Base-by-base conservation (phyloP, 768 basidiomycete species). In the Hydnomerulius pinastri region DNA sequence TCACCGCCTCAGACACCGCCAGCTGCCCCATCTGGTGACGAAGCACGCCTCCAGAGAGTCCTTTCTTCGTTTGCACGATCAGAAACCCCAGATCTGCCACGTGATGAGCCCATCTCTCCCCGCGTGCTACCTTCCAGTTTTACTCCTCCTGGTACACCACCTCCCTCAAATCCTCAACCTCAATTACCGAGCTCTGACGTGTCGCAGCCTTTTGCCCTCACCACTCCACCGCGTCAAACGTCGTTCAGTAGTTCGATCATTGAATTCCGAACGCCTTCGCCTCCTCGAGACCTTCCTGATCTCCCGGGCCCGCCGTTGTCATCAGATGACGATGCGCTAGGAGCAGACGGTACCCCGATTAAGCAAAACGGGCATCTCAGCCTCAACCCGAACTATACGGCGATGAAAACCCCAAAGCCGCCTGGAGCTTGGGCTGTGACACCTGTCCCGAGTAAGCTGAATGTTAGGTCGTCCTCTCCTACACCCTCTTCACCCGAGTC, bases 261-360 rank as follows among this genome's bases (percentile, higher is more conserved):
- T 12, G 78, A 81, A 45, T 83, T 82, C 57, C 69, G 76, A 57
- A 86, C 83, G 0, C 86, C 84, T 8, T 81, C 86, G 1, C 84
- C 87, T 25, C 81, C 83, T 1, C 72, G 71, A 35, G 77, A 73
- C 38, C 73, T 86, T 50, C 84, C 86, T 9, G 85, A 85, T 6
- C 79, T 89, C 41, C 86, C 86, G 11, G 83, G 68, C 15, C 84
- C 82, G 3, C 84, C 86, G 2, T 77, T 77, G n/a, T 79, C 79
- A 9, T 70, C 69, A 2, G 77, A 77, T 12, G 80, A 79, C 28
- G 78, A 82, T 36, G 74, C 64, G 46, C 43, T 67, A 51, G 53
- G 68, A 54, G 32, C 65, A 63, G 18, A 50, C 51, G 29, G 43
- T 45, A 55, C 59, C 30, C 66, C 58, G 15, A 50, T 41, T 48